Evolutionary conservation across 495 filamentous ascomycete genomes (phyloP).

Genomic region (Aspergillus wentii): DNA sequence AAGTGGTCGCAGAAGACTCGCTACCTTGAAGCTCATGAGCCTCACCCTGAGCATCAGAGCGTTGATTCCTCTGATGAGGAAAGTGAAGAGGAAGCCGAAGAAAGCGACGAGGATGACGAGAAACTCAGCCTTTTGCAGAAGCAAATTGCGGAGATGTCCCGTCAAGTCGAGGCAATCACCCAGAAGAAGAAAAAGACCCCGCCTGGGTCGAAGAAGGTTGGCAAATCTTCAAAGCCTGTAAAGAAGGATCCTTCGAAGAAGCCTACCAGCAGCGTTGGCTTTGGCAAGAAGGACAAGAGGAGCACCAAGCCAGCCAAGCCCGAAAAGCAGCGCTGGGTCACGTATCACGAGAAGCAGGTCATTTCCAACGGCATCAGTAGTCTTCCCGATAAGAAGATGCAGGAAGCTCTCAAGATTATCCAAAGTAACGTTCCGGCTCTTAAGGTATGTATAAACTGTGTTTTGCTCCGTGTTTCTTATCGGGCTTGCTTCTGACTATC

Average conservation of each 20-base stretch:
- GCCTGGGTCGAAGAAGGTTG: slow-evolving; percentile 51
- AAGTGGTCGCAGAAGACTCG: slow-evolving; percentile 70
- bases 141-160: slow-evolving; percentile 58
- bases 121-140: slow-evolving; percentile 62
- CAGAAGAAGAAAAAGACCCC: slow-evolving; percentile 62
- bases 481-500: slow-evolving; percentile 10
- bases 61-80: slow-evolving; percentile 54
- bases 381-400: slow-evolving; percentile 68
- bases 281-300: slow-evolving; percentile 48
- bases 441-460: slow-evolving; percentile 40
- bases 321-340: slow-evolving; percentile 51
- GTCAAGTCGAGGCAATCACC: slow-evolving; percentile 47
- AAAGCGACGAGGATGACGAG: slow-evolving; percentile 61
- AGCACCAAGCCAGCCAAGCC: slow-evolving; percentile 33
- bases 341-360: slow-evolving; percentile 77
- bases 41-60: slow-evolving; percentile 47
- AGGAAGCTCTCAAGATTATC: slow-evolving; percentile 82
- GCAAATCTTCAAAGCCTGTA: slow-evolving; percentile 46
- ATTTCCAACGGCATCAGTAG: slow-evolving; percentile 76
- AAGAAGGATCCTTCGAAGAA: slow-evolving; percentile 56
- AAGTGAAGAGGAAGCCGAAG: slow-evolving; percentile 64
- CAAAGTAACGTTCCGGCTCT: slow-evolving; percentile 78
- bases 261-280: slow-evolving; percentile 24
- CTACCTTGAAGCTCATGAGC: slow-evolving; percentile 72
- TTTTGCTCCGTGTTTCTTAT: background rate